A percentile compares a stretch with the other conserved stretches of the same genome.
phyloP scores from a whole-genome alignment of 2,329 filamentous ascomycete genomes.

The Venturia oleaginea region DNA sequence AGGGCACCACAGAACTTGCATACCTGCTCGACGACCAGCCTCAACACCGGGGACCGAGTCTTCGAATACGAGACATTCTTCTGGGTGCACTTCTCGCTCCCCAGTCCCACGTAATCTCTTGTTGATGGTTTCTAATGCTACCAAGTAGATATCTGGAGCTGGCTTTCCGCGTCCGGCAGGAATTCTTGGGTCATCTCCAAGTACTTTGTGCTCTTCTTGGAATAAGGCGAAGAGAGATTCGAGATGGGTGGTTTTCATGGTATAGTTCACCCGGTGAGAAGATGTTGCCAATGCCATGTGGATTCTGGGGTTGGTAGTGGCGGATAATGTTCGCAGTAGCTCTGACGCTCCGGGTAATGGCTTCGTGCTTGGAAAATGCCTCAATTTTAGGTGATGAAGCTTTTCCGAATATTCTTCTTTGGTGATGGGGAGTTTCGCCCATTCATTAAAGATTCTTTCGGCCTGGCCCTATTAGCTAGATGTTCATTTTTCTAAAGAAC shows the following conservation, averaged over 20 bases:
- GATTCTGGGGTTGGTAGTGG: conserved; percentile 39
- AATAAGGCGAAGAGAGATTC: conserved; percentile 50
- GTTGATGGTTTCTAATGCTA: conserved; percentile 82
- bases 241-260: conserved; percentile 60
- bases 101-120: conserved; percentile 51
- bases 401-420: conserved; percentile 56
- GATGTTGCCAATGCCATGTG: conserved; percentile 84
- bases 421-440: conserved; percentile 76
- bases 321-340: conserved; percentile 54
- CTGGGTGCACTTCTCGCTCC: conserved; percentile 56
- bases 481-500: background rate
- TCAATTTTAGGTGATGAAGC: conserved; percentile 54
- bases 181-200: conserved; percentile 80
- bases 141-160: conserved; percentile 83
- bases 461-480: conserved; percentile 31
- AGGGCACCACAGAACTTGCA: conserved; percentile 90
- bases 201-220: conserved; percentile 58
- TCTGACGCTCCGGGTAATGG: conserved; percentile 69
- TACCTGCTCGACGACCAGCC: conserved; percentile 79
- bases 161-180: conserved; percentile 79
- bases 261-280: conserved; percentile 61
- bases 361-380: conserved; percentile 64
- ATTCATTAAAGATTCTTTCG: conserved; percentile 59
- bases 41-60: conserved; percentile 92
- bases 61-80: conserved; percentile 93